Percentiles rank a stretch among this genome's conserved stretches.
phyloP scores from a whole-genome alignment of 2,329 filamentous ascomycete species.

The Drechslera avenae region DNA sequence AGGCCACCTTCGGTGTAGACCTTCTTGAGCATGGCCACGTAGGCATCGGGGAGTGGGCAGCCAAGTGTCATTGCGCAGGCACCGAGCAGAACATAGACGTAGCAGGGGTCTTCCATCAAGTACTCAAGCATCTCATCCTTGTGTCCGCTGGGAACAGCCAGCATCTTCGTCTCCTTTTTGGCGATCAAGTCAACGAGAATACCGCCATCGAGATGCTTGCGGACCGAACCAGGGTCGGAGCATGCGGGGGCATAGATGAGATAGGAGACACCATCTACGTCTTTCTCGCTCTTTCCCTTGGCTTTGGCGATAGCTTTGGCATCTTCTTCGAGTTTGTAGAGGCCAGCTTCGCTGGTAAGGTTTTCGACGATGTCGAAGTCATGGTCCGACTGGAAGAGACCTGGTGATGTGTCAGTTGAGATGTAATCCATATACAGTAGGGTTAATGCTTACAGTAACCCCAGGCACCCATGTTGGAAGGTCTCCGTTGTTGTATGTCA shows the following conservation, averaged over 20 bases:
- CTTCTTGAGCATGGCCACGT: constrained; percentile 22
- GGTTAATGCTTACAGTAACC: constrained; percentile 12
- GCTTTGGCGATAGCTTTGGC: constrained; percentile 17
- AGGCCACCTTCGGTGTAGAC: constrained; percentile 23
- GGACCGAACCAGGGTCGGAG: constrained; percentile 22
- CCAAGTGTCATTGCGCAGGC: constrained; percentile 28
- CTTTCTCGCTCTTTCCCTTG: constrained; percentile 12
- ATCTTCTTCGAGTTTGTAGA: constrained; percentile 17
- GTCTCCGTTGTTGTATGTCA: neutral
- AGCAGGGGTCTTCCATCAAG: constrained; percentile 19
- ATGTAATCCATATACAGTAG: neutral
- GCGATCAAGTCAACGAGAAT: constrained; percentile 18
- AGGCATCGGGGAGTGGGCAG: constrained; percentile 17
- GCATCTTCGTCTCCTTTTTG: constrained; percentile 18
- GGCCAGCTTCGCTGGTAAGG: constrained; percentile 16
- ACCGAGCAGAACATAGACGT: constrained; percentile 24
- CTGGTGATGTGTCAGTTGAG: neutral
- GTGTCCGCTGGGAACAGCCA: constrained; percentile 5
- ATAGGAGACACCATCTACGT: constrained; percentile 14
- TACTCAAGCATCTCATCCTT: constrained; percentile 7
- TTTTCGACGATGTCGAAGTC: constrained; percentile 25
- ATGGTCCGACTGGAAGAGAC: constrained; percentile 30
- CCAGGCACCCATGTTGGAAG: constrained; percentile 24
- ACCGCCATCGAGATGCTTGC: constrained; percentile 25
- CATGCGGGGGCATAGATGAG: constrained; percentile 9